Evolutionary conservation across 1,139 yeast genomes (phyloP).

Genomic region (Candida frijolesensis): DNA sequence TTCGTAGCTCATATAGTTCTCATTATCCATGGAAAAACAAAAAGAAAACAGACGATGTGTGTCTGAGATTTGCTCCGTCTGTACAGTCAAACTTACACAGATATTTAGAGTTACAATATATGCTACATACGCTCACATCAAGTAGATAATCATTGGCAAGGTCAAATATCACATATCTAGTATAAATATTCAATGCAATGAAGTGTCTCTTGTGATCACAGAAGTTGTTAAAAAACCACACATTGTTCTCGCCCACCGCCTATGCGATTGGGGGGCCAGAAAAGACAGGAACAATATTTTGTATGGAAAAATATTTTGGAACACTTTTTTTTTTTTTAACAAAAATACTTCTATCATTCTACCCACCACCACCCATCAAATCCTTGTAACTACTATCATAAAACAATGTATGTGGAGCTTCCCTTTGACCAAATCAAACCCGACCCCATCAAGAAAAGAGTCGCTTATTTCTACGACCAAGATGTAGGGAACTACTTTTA

Average conservation of each 20-base stretch:
- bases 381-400: too few relatives aligned
- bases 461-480: conserved; percentile 56
- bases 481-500: conserved; percentile 98
- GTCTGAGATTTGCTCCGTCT: too few relatives aligned
- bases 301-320: background rate
- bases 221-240: background rate
- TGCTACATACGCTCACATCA: too few relatives aligned
- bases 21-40: too few relatives aligned
- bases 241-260: background rate
- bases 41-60: too few relatives aligned
- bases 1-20: too few relatives aligned
- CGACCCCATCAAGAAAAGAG: conserved; percentile 43
- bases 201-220: background rate
- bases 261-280: background rate
- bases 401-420: conserved; percentile 40
- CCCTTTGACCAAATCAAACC: conserved; percentile 51
- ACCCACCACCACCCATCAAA: background rate
- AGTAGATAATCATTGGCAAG: too few relatives aligned
- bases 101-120: too few relatives aligned
- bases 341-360: background rate
- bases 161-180: too few relatives aligned
- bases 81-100: too few relatives aligned
- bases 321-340: background rate
- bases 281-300: background rate
- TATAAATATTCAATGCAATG: too few relatives aligned